A percentile compares a stretch with the other conserved stretches of the same genome.
Evolutionary conservation across 2,329 filamentous ascomycete species (phyloP).

Genomic region (Phyllosticta ampelicida): DNA sequence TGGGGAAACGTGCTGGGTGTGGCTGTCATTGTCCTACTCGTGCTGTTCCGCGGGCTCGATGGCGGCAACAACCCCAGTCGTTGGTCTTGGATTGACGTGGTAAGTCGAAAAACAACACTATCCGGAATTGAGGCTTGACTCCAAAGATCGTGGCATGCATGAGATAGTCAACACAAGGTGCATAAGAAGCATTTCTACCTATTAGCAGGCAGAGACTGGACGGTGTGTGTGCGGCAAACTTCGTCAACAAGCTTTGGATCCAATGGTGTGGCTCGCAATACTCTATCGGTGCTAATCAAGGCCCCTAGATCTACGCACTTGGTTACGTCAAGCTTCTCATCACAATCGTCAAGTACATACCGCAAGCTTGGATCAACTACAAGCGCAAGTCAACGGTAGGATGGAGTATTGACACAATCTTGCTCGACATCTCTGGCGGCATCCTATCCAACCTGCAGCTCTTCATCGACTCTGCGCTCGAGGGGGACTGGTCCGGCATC

Average conservation of each 20-base stretch:
- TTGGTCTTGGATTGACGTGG: conserved; percentile 57
- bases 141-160: not conserved
- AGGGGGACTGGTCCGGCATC: conserved; percentile 81
- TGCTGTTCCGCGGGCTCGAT: conserved; percentile 31
- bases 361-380: conserved; percentile 60
- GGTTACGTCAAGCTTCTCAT: conserved; percentile 84
- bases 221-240: not conserved
- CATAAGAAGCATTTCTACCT: not conserved
- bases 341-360: conserved; percentile 86
- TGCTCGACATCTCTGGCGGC: conserved; percentile 75
- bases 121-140: not conserved
- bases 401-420: conserved; percentile 76
- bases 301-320: conserved; percentile 47
- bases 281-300: not conserved
- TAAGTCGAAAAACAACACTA: conserved; percentile 31
- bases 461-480: conserved; percentile 70
- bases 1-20: conserved; percentile 54
- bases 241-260: not conserved
- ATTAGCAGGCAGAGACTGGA: too few relatives aligned
- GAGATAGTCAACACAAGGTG: conserved; percentile 12
- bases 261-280: not conserved
- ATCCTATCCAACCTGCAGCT: conserved; percentile 73
- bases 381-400: conserved; percentile 74
- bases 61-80: conserved; percentile 35
- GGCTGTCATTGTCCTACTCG: conserved; percentile 37